These are phyloP conservation scores for Sedum album DNA, from an alignment of 164 flowering plant species.

Conservation along the genomic window DNA sequence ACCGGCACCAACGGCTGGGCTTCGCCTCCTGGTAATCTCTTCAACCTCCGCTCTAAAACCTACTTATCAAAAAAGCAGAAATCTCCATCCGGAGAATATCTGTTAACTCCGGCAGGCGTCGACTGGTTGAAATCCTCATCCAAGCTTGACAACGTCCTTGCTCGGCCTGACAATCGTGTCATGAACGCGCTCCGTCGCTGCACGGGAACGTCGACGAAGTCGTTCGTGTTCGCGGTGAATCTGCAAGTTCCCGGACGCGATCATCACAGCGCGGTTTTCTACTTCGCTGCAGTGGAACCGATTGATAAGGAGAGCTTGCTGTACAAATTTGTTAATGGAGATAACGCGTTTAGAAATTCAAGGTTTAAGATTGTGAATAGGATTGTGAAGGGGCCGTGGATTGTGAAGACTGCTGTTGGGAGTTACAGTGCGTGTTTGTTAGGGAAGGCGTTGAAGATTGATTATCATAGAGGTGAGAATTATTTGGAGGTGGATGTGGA, in stretches of 20 bases:
- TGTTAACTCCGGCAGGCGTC: slow-evolving; percentile 69
- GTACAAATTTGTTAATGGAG: slow-evolving; percentile 64
- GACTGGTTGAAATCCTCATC: slow-evolving; percentile 70
- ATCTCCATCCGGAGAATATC: slow-evolving; percentile 62
- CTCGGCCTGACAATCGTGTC: slow-evolving; percentile 69
- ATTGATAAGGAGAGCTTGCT: too few relatives aligned
- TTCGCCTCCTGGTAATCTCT: slow-evolving; percentile 76
- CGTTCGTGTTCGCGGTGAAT: slow-evolving; percentile 72
- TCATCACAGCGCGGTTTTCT: too few relatives aligned
- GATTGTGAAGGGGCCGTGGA: slow-evolving; percentile 91
- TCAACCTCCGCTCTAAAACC: slow-evolving; percentile 48
- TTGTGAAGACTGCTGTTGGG: slow-evolving; percentile 71
- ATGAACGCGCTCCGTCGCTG: slow-evolving; percentile 42
- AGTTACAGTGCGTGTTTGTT: slow-evolving; percentile 71
- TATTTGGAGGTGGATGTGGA: slow-evolving; percentile 89
- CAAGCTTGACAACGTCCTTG: slow-evolving; percentile 66
- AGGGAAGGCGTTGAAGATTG: slow-evolving; percentile 51
- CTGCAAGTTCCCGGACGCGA: slow-evolving; percentile 13
- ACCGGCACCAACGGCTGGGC: slow-evolving; percentile 71
- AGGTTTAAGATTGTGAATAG: slow-evolving; percentile 86
- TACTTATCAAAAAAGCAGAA: slow-evolving; percentile 52
- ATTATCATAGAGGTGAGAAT: slow-evolving; percentile 57
- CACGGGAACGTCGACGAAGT: slow-evolving; percentile 28
- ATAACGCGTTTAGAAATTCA: slow-evolving; percentile 58
- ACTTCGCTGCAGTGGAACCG: too few relatives aligned